These are phyloP conservation scores for Acorus calamus DNA, from an alignment of 106 monocot species.

Conservation along the genomic window DNA sequence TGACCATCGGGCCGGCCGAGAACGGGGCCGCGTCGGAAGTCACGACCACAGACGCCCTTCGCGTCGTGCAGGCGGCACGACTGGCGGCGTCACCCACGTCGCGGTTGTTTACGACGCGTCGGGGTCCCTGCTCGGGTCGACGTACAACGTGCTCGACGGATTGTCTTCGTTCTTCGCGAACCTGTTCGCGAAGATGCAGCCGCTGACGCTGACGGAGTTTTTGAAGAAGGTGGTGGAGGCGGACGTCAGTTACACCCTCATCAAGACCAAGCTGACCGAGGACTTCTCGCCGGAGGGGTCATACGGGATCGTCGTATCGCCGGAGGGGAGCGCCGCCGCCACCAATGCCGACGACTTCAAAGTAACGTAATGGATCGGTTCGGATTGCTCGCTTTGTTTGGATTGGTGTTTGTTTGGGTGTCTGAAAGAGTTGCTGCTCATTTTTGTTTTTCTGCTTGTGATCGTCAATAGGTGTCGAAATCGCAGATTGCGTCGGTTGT, in stretches of 20 bases:
- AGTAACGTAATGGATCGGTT: constrained; percentile 13
- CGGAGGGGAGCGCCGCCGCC: constrained; percentile 29
- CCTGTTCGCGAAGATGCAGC: constrained; percentile 27
- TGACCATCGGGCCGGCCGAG: constrained; percentile 59
- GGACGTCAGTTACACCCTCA: constrained; percentile 66
- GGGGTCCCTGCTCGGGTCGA: constrained; percentile 3
- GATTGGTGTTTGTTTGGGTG: too few species aligned
- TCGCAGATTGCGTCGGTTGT: constrained; percentile 68
- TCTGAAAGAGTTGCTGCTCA: too few species aligned
- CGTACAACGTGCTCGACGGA: constrained; percentile 81
- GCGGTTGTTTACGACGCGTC: constrained; percentile 49
- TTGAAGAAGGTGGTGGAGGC: constrained; percentile 54
- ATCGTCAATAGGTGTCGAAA: constrained; percentile 43
- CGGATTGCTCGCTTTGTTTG: too few species aligned
- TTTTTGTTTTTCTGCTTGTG: not conserved
- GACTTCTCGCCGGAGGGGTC: constrained; percentile 33
- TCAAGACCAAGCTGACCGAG: constrained; percentile 58
- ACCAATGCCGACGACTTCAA: constrained; percentile 16
- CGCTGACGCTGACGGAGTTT: constrained; percentile 49
- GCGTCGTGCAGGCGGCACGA: constrained; percentile 60
- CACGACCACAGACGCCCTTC: constrained; percentile 68
- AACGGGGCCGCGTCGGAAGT: constrained; percentile 41
- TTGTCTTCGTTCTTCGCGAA: constrained; percentile 71
- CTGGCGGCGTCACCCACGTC: constrained; percentile 58
- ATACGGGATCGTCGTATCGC: constrained; percentile 28